A percentile compares a stretch with the other conserved stretches of the same genome.
These are phyloP conservation scores for Westerdykella aurantiaca DNA, from an alignment of 2,329 filamentous ascomycete species.

Conservation along the genomic window DNA sequence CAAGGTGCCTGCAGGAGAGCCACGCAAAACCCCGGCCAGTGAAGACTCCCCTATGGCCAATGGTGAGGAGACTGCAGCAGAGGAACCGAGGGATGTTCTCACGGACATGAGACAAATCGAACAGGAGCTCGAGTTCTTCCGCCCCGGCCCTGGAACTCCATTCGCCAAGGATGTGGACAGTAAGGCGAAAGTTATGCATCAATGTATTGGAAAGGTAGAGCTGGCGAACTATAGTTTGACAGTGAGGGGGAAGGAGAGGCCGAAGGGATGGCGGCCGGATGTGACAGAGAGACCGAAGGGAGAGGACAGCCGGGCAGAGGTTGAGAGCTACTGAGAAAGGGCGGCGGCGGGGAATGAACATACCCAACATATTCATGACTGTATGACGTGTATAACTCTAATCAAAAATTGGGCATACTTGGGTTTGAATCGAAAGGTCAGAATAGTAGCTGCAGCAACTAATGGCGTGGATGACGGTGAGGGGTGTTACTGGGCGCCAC, in stretches of 20 bases:
- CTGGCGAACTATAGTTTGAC: slow-evolving; percentile 79
- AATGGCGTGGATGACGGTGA: background rate
- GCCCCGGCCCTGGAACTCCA: slow-evolving; percentile 50
- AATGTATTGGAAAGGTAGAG: slow-evolving; percentile 92
- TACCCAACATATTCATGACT: background rate
- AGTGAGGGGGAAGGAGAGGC: slow-evolving; percentile 80
- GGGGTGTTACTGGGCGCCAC: background rate
- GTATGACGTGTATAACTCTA: background rate
- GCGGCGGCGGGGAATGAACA: background rate
- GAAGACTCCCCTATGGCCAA: slow-evolving; percentile 32
- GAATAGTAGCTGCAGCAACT: background rate
- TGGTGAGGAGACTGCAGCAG: slow-evolving; percentile 22
- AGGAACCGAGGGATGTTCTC: slow-evolving; percentile 58
- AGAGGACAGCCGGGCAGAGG: slow-evolving; percentile 36
- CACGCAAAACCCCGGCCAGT: slow-evolving; percentile 12
- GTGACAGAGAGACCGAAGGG: slow-evolving; percentile 35
- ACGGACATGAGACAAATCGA: slow-evolving; percentile 75
- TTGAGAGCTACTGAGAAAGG: slow-evolving; percentile 35
- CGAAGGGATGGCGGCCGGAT: slow-evolving; percentile 88
- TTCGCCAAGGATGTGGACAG: slow-evolving; percentile 61
- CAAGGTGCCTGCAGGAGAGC: slow-evolving; percentile 40
- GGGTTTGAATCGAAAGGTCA: background rate
- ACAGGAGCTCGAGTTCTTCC: slow-evolving; percentile 67
- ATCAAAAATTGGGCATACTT: background rate
- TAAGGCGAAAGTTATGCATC: slow-evolving; percentile 82